A percentile compares a stretch with the other conserved stretches of the same genome.
phyloP scores from a whole-genome alignment of 2,329 filamentous ascomycete species.

The Trichoderma hamatum region DNA sequence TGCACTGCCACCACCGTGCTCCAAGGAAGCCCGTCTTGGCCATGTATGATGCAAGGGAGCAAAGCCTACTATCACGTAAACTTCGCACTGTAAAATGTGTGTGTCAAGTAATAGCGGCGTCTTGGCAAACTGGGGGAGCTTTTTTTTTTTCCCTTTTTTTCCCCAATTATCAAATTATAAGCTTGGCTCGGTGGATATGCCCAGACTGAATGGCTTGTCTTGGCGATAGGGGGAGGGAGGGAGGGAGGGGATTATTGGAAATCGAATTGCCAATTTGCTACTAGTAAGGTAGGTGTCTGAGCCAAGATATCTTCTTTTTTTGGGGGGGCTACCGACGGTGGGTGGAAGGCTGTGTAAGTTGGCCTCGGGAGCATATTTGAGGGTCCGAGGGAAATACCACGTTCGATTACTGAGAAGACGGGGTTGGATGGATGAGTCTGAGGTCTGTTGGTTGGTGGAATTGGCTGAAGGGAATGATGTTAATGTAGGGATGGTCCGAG shows the following conservation, averaged over 20 bases:
- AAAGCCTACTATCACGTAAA: no score
- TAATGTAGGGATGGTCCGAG: not conserved
- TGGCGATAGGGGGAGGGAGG: constrained; percentile 3
- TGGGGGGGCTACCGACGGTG: not conserved
- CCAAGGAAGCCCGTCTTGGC: not conserved
- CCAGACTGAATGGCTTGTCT: constrained; percentile 4
- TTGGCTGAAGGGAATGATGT: not conserved
- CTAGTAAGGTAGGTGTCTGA: not conserved
- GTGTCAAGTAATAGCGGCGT: constrained; percentile 3
- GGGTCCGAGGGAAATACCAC: not conserved
- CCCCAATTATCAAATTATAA: not conserved
- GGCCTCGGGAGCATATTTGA: not conserved
- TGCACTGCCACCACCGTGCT: constrained; percentile 1
- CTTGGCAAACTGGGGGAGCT: constrained; percentile 8
- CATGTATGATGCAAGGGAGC: not conserved
- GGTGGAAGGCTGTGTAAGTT: not conserved
- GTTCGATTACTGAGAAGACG: not conserved
- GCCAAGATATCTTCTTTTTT: not conserved
- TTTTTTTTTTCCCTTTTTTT: not conserved
- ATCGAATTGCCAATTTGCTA: not conserved
- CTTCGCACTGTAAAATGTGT: not conserved
- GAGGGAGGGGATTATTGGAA: not conserved
- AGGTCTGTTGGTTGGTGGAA: not conserved
- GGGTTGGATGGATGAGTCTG: not conserved
- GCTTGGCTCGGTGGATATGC: not conserved